These are phyloP conservation scores for Rhizoclosmatium globosum DNA, from an alignment of 192 early-diverging fungal genomes.

Conservation along the genomic window DNA sequence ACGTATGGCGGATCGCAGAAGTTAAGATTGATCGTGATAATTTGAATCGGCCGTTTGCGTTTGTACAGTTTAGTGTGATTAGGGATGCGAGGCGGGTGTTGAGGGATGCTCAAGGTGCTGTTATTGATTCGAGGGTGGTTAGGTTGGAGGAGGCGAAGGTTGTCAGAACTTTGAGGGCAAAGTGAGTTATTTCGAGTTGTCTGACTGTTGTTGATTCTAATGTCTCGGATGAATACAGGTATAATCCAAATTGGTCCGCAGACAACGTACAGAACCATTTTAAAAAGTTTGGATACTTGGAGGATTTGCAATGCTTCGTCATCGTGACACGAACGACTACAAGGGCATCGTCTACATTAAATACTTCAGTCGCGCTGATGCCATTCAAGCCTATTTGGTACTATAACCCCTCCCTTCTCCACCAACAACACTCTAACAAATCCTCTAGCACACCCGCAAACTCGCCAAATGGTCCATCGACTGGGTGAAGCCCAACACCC, in stretches of 20 bases:
- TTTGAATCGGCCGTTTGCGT: slow-evolving; percentile 30
- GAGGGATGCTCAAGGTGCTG: slow-evolving; percentile 6
- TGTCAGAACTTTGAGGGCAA: slow-evolving; percentile 25
- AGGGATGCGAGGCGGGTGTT: slow-evolving; percentile 31
- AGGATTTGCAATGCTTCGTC: slow-evolving; percentile 28
- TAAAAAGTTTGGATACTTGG: slow-evolving; percentile 27
- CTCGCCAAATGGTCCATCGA: slow-evolving; percentile 13
- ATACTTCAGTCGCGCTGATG: slow-evolving; percentile 40
- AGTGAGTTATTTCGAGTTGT: slow-evolving; percentile 9
- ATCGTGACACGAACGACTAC: slow-evolving; percentile 18
- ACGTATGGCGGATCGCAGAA: slow-evolving; percentile 31
- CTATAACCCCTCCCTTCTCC: not conserved
- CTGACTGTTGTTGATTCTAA: not conserved
- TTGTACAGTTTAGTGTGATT: slow-evolving; percentile 34
- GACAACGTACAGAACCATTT: slow-evolving; percentile 9
- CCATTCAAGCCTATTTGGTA: slow-evolving; percentile 29
- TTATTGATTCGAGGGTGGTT: slow-evolving; percentile 17
- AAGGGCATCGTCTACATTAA: slow-evolving; percentile 31
- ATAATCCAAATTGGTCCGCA: slow-evolving; percentile 10
- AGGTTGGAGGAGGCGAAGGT: slow-evolving; percentile 38
- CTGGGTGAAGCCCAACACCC: not conserved
- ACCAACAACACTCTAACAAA: not conserved
- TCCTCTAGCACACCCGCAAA: slow-evolving; percentile 5
- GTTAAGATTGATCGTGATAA: slow-evolving; percentile 31
- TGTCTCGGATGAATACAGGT: not conserved